Evolutionary conservation across 305 asterid species (phyloP).

Genomic region (Fraxinus ornus): DNA sequence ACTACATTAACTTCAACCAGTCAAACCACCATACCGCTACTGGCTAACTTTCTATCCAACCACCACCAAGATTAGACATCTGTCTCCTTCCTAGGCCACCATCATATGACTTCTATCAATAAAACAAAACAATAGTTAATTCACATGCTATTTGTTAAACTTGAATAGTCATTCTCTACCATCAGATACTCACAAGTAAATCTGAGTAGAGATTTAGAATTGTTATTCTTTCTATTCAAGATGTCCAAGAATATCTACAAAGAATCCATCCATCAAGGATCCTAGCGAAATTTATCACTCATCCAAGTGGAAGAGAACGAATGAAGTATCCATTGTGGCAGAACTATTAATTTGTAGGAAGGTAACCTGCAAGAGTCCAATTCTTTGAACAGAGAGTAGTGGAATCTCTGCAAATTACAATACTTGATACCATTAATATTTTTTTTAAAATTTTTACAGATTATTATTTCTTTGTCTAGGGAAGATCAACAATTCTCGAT

Average conservation of each 20-base stretch:
- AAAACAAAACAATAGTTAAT: not conserved
- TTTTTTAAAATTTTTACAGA: not conserved
- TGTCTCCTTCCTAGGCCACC: not conserved
- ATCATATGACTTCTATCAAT: not conserved
- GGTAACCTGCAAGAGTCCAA: not conserved
- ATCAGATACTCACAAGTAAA: not conserved
- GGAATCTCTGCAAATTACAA: not conserved
- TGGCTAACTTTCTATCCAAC: not conserved
- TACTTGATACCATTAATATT: not conserved
- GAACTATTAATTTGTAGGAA: not conserved
- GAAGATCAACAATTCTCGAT: not conserved
- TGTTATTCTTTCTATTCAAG: not conserved
- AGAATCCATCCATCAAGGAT: not conserved
- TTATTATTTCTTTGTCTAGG: not conserved
- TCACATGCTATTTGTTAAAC: not conserved
- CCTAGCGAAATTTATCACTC: not conserved
- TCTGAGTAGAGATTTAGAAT: not conserved
- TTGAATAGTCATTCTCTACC: not conserved
- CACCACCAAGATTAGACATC: not conserved
- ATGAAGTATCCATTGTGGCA: not conserved
- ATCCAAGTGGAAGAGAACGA: not conserved
- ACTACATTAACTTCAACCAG: not conserved
- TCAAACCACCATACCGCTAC: not conserved
- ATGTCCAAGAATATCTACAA: not conserved
- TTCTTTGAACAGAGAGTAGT: not conserved